These are phyloP conservation scores for Neurospora cerealis DNA, from an alignment of 495 filamentous ascomycete species.

Conservation along the genomic window DNA sequence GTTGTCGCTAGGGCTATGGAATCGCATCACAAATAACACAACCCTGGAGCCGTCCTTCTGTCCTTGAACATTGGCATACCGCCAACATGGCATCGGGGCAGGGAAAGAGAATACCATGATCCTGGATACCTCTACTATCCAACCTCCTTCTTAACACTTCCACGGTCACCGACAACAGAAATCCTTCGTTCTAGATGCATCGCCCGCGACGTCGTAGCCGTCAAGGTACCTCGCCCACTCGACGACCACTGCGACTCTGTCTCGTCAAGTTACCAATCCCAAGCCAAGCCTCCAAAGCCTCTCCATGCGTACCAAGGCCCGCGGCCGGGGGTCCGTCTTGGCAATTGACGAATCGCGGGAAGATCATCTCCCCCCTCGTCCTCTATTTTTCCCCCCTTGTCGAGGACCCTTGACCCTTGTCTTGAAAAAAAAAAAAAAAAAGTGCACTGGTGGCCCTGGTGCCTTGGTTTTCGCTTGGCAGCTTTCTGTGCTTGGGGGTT, in stretches of 20 bases:
- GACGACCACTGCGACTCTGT: not conserved
- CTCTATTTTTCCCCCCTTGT: not conserved
- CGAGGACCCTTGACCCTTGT: not conserved
- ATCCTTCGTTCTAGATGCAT: not conserved
- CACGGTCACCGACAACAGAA: not conserved
- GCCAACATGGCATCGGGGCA: not conserved
- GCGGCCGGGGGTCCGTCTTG: not conserved
- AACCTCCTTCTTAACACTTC: not conserved
- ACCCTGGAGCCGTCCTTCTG: not conserved
- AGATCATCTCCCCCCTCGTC: not conserved
- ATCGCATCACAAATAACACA: not conserved
- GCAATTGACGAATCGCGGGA: not conserved
- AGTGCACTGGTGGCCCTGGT: not conserved
- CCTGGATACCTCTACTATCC: not conserved
- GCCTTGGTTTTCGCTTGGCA: not conserved
- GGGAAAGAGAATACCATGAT: not conserved
- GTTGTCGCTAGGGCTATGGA: not conserved
- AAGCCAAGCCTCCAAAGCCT: not conserved
- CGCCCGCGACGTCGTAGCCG: not conserved
- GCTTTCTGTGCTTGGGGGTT: not conserved
- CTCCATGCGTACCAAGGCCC: not conserved
- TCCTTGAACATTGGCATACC: not conserved
- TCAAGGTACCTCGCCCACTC: not conserved
- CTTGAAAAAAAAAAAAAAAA: not conserved
- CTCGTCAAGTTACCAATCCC: not conserved